Evolutionary conservation across 208 protist genomes (phyloP).

Genomic region (Porcisia hertigi): DNA sequence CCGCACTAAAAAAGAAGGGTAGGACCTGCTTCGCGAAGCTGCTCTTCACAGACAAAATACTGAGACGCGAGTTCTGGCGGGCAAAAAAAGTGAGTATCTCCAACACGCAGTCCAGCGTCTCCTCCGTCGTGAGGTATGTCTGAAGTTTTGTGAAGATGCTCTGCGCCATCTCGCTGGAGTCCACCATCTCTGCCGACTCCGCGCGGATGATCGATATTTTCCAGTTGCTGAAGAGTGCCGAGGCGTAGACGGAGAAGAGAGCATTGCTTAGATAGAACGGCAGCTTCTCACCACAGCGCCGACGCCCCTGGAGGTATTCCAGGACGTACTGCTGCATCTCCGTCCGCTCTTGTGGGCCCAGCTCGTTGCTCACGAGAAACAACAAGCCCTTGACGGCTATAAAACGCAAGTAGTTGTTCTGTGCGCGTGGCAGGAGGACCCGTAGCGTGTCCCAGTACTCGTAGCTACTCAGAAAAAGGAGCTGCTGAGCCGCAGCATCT

Average conservation of each 20-base stretch:
- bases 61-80: slow-evolving; percentile 47
- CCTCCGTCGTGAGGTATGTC: slow-evolving; percentile 43
- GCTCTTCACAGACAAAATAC: slow-evolving; percentile 44
- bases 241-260: slow-evolving; percentile 74
- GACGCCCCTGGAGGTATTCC: slow-evolving; percentile 47
- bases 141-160: slow-evolving; percentile 53
- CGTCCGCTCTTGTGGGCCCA: slow-evolving; percentile 75
- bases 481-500: slow-evolving; percentile 54
- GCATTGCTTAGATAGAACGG: slow-evolving; percentile 65
- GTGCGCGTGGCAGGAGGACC: slow-evolving; percentile 42
- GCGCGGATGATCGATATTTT: slow-evolving; percentile 48
- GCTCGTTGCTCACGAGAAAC: slow-evolving; percentile 88
- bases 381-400: slow-evolving; percentile 80
- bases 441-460: slow-evolving; percentile 80
- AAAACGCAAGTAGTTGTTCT: slow-evolving; percentile 81
- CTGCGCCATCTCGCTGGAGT: slow-evolving; percentile 23
- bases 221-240: slow-evolving; percentile 80
- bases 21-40: slow-evolving; percentile 58
- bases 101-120: slow-evolving; percentile 76
- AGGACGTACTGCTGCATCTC: slow-evolving; percentile 73
- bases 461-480: slow-evolving; percentile 80
- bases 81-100: slow-evolving; percentile 76
- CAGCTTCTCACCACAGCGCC: slow-evolving; percentile 40
- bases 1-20: slow-evolving; percentile 68
- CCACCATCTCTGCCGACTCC: slow-evolving; percentile 33